Evolutionary conservation across 2,329 filamentous ascomycete species (phyloP).

Genomic region (Huntiella omanensis): DNA sequence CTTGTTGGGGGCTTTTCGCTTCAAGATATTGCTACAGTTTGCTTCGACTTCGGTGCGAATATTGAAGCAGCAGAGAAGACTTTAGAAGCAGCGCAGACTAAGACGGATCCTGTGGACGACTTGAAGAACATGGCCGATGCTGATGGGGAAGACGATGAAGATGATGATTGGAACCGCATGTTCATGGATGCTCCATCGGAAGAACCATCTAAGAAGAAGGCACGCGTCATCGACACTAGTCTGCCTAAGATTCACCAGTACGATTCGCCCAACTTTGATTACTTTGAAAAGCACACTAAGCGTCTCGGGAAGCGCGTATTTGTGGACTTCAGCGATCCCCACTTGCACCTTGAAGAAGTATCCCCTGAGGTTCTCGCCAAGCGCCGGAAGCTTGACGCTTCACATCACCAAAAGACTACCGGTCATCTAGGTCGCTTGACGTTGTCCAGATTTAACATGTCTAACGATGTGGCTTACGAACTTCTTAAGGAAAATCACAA

Average conservation of each 20-base stretch:
- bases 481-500: slow-evolving; percentile 92
- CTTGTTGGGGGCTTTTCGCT: slow-evolving; percentile 56
- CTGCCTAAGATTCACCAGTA: slow-evolving; percentile 40
- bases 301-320: slow-evolving; percentile 60
- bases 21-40: slow-evolving; percentile 67
- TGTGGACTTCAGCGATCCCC: slow-evolving; percentile 74
- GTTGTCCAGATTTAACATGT: slow-evolving; percentile 76
- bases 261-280: slow-evolving; percentile 54
- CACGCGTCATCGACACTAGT: slow-evolving; percentile 40
- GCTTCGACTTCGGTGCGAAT: slow-evolving; percentile 19
- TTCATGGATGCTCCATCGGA: slow-evolving; percentile 31
- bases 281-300: slow-evolving; percentile 56
- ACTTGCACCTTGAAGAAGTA: slow-evolving; percentile 64
- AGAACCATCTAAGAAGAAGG: slow-evolving; percentile 42
- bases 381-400: slow-evolving; percentile 34
- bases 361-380: slow-evolving; percentile 45
- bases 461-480: slow-evolving; percentile 91
- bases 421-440: slow-evolving; percentile 55
- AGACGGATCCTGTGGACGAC: slow-evolving; percentile 11
- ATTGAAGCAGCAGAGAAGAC: slow-evolving; percentile 12
- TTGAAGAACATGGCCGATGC: neutral
- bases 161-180: slow-evolving; percentile 45
- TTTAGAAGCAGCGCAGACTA: slow-evolving; percentile 1
- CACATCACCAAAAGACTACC: slow-evolving; percentile 47
- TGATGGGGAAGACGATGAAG: slow-evolving; percentile 21